Evolutionary conservation across 148 eudicot species (phyloP).

Genomic region (Rhododendron ferrugineum): DNA sequence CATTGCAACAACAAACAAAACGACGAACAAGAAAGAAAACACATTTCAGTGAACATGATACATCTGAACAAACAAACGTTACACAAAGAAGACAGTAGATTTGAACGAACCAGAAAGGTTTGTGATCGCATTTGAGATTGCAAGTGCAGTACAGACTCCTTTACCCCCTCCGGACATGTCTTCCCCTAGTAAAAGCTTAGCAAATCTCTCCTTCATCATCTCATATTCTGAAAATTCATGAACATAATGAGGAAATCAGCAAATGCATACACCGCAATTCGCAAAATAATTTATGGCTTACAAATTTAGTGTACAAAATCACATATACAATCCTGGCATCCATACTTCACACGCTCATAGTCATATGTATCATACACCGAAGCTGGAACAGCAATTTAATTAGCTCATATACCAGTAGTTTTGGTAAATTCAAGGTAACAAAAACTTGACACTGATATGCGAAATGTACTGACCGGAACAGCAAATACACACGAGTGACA

Average conservation of each 20-base stretch:
- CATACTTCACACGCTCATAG: background rate
- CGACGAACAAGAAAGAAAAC: background rate
- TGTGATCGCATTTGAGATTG: constrained; percentile 93
- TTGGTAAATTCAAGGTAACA: too few species aligned
- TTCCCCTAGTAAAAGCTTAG: constrained; percentile 89
- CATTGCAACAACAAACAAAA: background rate
- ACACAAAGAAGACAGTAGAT: background rate
- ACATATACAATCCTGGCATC: background rate
- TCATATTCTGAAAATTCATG: constrained; percentile 48
- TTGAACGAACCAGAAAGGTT: constrained; percentile 71
- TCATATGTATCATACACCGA: background rate
- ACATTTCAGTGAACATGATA: background rate
- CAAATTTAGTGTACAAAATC: background rate
- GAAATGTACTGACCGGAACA: background rate
- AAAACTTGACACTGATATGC: background rate
- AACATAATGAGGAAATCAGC: background rate
- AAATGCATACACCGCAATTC: background rate
- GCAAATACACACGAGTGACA: background rate
- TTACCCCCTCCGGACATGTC: constrained; percentile 99
- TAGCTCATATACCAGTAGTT: background rate
- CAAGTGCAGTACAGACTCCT: constrained; percentile 94
- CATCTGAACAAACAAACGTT: background rate
- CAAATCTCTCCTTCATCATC: constrained; percentile 97
- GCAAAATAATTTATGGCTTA: background rate
- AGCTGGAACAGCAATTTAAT: background rate